Conservation (phyloP, 805 yeast species). For the Cephaloascus albidus region DNA sequence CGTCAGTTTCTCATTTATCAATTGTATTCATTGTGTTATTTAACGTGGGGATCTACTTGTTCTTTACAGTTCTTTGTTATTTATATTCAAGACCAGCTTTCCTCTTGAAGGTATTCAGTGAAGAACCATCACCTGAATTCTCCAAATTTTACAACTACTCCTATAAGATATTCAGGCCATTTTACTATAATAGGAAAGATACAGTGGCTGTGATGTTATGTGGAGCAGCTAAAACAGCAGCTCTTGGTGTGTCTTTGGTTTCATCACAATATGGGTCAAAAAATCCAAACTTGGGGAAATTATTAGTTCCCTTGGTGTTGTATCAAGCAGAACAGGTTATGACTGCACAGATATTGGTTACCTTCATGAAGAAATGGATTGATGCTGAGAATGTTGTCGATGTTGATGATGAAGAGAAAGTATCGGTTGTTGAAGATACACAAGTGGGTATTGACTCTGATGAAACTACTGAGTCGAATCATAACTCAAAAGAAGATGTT, state of each 20-base stretch:
- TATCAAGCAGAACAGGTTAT: slow-evolving; percentile 85
- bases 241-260: slow-evolving; percentile 79
- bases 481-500: no score
- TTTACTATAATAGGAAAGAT: slow-evolving; percentile 61
- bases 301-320: slow-evolving; percentile 74
- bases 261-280: slow-evolving; percentile 68
- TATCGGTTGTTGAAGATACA: no score
- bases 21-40: slow-evolving; percentile 74
- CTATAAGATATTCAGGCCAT: slow-evolving; percentile 45
- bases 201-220: slow-evolving; percentile 76
- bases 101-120: slow-evolving; percentile 30
- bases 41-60: slow-evolving; percentile 69
- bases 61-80: slow-evolving; percentile 63
- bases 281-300: slow-evolving; percentile 53
- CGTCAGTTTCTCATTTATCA: slow-evolving; percentile 55
- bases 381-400: slow-evolving; percentile 11
- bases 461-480: no score
- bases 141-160: slow-evolving; percentile 33
- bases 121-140: slow-evolving; percentile 37
- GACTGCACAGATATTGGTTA: slow-evolving; percentile 65
- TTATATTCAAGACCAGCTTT: slow-evolving; percentile 51
- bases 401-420: background rate
- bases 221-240: slow-evolving; percentile 92
- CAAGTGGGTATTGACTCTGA: no score
- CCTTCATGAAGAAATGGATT: slow-evolving; percentile 65